Percentiles rank a stretch among this genome's conserved stretches.
Conservation (phyloP, 352 stramenopile species). For the Globisporangium megalacanthum region DNA sequence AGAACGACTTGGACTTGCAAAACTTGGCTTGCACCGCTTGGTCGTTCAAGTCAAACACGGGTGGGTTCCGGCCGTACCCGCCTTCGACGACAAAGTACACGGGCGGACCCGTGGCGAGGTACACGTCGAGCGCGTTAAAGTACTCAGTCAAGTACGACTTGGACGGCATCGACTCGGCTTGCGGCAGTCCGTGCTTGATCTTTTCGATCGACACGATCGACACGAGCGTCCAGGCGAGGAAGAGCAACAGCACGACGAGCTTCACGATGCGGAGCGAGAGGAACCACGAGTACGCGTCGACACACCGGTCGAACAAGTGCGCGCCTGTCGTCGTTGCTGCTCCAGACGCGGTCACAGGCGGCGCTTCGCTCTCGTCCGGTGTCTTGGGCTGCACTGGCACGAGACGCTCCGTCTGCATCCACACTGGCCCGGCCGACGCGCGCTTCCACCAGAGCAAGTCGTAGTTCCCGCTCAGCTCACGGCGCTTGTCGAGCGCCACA, state of each 20-base stretch:
- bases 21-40: constrained; percentile 32
- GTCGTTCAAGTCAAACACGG: constrained; percentile 30
- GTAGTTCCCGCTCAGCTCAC: constrained; percentile 50
- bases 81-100: constrained; percentile 74
- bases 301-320: constrained; percentile 36
- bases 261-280: constrained; percentile 44
- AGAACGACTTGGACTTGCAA: constrained; percentile 60
- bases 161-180: constrained; percentile 49
- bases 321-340: constrained; percentile 7
- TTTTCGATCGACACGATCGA: constrained; percentile 48
- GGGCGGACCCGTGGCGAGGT: constrained; percentile 34
- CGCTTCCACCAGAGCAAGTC: constrained; percentile 50
- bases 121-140: constrained; percentile 41
- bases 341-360: neutral
- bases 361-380: neutral
- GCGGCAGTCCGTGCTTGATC: constrained; percentile 48
- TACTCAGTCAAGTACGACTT: constrained; percentile 56
- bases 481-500: constrained; percentile 62
- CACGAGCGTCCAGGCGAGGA: constrained; percentile 35
- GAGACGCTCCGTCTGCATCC: neutral
- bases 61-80: constrained; percentile 46
- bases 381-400: neutral
- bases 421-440: constrained; percentile 5
- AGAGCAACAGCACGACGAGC: constrained; percentile 47
- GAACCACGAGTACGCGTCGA: constrained; percentile 36